phyloP scores from a whole-genome alignment of 129 eudicot genomes.

The Tanacetum coccineum region DNA sequence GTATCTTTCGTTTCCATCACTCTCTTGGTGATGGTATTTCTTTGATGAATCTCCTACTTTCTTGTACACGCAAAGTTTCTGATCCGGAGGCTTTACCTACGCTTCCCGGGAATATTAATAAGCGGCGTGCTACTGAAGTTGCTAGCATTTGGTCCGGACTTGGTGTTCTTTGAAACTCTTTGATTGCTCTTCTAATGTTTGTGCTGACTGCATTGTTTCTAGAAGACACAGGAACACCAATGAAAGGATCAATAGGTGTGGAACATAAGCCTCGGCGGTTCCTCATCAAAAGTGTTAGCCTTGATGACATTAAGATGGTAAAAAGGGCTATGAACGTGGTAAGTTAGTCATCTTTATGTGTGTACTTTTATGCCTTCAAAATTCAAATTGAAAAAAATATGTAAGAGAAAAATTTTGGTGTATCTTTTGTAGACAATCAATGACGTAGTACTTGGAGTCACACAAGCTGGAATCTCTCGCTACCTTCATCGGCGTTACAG shows the following conservation, averaged over 20 bases:
- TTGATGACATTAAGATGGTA: slow-evolving; percentile 34
- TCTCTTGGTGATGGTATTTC: slow-evolving; percentile 48
- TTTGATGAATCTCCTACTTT: slow-evolving; percentile 31
- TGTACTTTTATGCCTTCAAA: neutral
- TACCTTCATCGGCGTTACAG: slow-evolving; percentile 32
- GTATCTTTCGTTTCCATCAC: slow-evolving; percentile 44
- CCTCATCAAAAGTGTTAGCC: slow-evolving; percentile 22
- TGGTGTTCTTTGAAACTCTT: slow-evolving; percentile 23
- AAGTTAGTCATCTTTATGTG: neutral
- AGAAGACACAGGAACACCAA: slow-evolving; percentile 35
- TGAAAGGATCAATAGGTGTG: slow-evolving; percentile 23
- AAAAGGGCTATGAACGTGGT: slow-evolving; percentile 33
- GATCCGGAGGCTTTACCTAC: slow-evolving; percentile 31
- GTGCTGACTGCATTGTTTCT: slow-evolving; percentile 30
- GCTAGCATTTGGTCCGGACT: slow-evolving; percentile 19
- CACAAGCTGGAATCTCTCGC: slow-evolving; percentile 37
- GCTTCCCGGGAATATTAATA: slow-evolving; percentile 9
- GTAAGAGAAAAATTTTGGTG: neutral
- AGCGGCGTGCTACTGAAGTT: slow-evolving; percentile 9
- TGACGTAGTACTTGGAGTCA: slow-evolving; percentile 41
- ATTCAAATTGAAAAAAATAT: too few relatives aligned
- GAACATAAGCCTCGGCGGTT: slow-evolving; percentile 27
- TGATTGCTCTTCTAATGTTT: slow-evolving; percentile 30
- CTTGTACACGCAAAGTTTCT: slow-evolving; percentile 22
- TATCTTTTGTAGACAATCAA: slow-evolving; percentile 29